These are phyloP conservation scores for Beauveria pseudobassiana DNA, from an alignment of 2,329 filamentous ascomycete genomes.

Conservation along the genomic window DNA sequence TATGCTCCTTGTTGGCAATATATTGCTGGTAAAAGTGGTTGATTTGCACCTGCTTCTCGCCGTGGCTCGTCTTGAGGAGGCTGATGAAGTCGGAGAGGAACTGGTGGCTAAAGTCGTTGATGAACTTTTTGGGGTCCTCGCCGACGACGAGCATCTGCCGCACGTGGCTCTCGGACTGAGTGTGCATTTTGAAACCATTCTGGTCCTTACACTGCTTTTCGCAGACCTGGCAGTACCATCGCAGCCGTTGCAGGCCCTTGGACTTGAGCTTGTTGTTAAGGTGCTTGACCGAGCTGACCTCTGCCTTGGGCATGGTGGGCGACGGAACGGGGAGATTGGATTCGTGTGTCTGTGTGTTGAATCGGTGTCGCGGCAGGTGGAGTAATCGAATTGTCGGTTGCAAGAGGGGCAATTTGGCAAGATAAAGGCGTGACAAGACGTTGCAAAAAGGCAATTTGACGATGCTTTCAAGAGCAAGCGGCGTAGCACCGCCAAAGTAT, in stretches of 20 bases:
- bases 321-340: not conserved
- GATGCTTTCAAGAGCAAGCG: not conserved
- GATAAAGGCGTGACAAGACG: not conserved
- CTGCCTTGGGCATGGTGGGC: constrained; percentile 77
- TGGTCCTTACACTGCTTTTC: constrained; percentile 61
- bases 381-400: not conserved
- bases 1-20: constrained; percentile 77
- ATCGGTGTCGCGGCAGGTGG: not conserved
- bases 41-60: constrained; percentile 80
- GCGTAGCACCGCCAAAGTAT: not conserved
- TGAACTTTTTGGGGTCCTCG: constrained; percentile 76
- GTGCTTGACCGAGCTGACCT: constrained; percentile 85
- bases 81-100: constrained; percentile 75
- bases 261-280: constrained; percentile 86
- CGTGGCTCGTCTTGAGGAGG: constrained; percentile 74
- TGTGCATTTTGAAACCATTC: constrained; percentile 89
- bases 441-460: not conserved
- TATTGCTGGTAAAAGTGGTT: constrained; percentile 96
- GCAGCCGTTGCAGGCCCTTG: constrained; percentile 67
- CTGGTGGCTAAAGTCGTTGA: constrained; percentile 73
- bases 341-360: not conserved
- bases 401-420: not conserved
- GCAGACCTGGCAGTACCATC: constrained; percentile 89
- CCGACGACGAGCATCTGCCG: constrained; percentile 84
- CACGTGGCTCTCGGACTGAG: constrained; percentile 76